Evolutionary conservation across 768 basidiomycete species (phyloP).

Genomic region (Phanerochaete sordida): DNA sequence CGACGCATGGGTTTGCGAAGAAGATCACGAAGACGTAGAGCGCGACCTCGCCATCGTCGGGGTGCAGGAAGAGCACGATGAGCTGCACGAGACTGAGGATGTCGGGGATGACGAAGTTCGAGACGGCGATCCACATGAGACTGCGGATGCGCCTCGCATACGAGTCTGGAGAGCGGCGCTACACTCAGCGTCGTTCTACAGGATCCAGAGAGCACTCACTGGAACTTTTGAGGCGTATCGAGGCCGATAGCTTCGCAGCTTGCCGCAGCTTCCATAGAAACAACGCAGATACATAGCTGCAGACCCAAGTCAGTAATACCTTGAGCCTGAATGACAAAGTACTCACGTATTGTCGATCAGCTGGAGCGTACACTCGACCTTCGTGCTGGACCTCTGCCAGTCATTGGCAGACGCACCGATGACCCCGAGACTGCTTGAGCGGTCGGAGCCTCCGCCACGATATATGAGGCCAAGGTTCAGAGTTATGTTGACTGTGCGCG

Average conservation of each 20-base stretch:
- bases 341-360: neutral
- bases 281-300: slow-evolving; percentile 1
- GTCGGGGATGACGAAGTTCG: slow-evolving; percentile 8
- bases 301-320: neutral
- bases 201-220: neutral
- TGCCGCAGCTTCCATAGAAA: neutral
- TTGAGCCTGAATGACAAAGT: too few relatives aligned
- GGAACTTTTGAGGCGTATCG: neutral
- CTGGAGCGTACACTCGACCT: neutral
- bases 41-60: neutral
- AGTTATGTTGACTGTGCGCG: neutral
- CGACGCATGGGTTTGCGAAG: neutral
- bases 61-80: neutral
- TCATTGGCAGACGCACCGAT: neutral
- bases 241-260: neutral
- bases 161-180: neutral
- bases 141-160: neutral
- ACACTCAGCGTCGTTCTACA: too few relatives aligned
- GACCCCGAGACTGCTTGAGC: too few relatives aligned
- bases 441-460: too few relatives aligned
- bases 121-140: slow-evolving; percentile 4
- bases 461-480: too few relatives aligned
- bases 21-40: neutral
- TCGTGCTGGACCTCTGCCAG: neutral
- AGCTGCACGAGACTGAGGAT: neutral